Evolutionary conservation across 495 filamentous ascomycete species (phyloP).

Genomic region (Xylaria flabelliformis): DNA sequence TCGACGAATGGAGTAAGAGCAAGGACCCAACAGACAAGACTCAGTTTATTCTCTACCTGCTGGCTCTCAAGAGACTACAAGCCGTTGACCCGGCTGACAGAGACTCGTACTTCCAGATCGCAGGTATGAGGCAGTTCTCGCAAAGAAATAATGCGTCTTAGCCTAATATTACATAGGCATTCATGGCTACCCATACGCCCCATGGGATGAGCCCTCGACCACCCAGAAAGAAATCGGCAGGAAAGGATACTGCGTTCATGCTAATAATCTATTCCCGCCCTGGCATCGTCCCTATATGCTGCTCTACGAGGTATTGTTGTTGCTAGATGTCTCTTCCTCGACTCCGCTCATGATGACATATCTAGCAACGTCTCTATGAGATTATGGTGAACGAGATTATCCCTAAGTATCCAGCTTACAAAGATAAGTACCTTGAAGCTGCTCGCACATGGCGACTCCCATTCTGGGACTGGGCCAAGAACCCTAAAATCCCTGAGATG

Average conservation of each 20-base stretch:
- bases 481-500: constrained; percentile 46
- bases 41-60: constrained; percentile 19
- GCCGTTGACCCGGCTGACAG: constrained; percentile 17
- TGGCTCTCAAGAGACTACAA: constrained; percentile 26
- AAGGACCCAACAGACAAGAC: constrained; percentile 14
- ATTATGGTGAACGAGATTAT: constrained; percentile 37
- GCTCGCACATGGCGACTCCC: constrained; percentile 58
- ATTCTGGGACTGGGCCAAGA: constrained; percentile 65
- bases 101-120: constrained; percentile 47
- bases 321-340: not conserved
- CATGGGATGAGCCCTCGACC: constrained; percentile 47
- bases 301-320: constrained; percentile 45
- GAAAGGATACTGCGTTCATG: constrained; percentile 42
- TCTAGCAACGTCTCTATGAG: constrained; percentile 38
- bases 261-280: constrained; percentile 48
- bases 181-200: constrained; percentile 52
- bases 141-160: not conserved
- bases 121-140: constrained; percentile 26
- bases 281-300: constrained; percentile 58
- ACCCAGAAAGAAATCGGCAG: constrained; percentile 40
- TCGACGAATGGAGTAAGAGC: constrained; percentile 17
- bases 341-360: constrained; percentile 10
- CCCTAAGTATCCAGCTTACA: constrained; percentile 33
- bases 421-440: constrained; percentile 47
- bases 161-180: constrained; percentile 44